phyloP scores from a whole-genome alignment of 768 basidiomycete species.

The Mrakia gelida region DNA sequence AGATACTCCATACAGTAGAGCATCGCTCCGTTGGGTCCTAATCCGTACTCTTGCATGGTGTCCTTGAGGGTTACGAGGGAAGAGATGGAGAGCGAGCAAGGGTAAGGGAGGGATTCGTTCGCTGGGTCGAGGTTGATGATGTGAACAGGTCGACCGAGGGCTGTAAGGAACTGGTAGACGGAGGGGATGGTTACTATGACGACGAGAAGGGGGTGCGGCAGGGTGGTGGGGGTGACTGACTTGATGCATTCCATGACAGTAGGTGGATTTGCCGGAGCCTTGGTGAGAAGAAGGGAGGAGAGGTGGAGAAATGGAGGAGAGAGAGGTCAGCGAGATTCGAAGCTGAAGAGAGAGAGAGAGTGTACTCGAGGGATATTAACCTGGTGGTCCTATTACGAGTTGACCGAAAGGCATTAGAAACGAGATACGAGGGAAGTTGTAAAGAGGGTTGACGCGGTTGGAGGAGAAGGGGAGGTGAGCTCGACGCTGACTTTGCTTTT shows the following conservation, averaged over 20 bases:
- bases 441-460: background rate
- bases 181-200: constrained; percentile 6
- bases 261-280: constrained; percentile 49
- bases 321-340: background rate
- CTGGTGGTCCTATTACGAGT: constrained; percentile 46
- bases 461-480: background rate
- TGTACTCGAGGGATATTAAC: background rate
- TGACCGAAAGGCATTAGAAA: constrained; percentile 39
- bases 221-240: constrained; percentile 34
- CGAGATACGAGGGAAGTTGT: background rate
- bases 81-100: constrained; percentile 79
- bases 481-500: too few relatives aligned
- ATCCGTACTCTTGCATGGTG: constrained; percentile 73
- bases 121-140: constrained; percentile 96
- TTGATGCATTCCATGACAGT: constrained; percentile 49
- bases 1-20: constrained; percentile 95
- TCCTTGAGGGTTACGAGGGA: constrained; percentile 80
- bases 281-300: constrained; percentile 31
- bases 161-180: constrained; percentile 61
- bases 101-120: constrained; percentile 78
- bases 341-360: background rate
- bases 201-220: background rate
- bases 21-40: constrained; percentile 96
- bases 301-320: background rate
- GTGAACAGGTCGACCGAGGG: constrained; percentile 76